These are phyloP conservation scores for Tricladium varicosporioides DNA, from an alignment of 2,329 filamentous ascomycete genomes.

Conservation along the genomic window DNA sequence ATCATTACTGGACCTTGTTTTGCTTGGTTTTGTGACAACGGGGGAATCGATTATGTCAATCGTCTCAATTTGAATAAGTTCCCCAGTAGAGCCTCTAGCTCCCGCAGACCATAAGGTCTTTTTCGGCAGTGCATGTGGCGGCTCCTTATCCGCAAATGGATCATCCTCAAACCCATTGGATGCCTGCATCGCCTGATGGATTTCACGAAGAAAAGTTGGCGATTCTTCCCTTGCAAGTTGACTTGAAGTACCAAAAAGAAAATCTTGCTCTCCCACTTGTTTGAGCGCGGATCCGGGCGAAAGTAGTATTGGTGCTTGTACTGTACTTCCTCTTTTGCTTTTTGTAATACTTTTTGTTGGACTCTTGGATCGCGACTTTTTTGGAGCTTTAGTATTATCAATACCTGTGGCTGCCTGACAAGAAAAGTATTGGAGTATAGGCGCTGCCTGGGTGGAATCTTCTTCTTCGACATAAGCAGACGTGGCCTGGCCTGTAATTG, in stretches of 20 bases:
- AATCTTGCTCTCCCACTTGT: constrained; percentile 67
- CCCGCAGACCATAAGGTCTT: constrained; percentile 67
- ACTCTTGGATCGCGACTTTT: constrained; percentile 26
- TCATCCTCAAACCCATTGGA: constrained; percentile 49
- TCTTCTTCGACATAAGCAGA: constrained; percentile 58
- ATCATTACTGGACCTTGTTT: constrained; percentile 2
- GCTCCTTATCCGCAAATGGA: constrained; percentile 37
- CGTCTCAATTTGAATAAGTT: constrained; percentile 54
- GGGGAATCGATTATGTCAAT: constrained; percentile 52
- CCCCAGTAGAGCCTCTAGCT: constrained; percentile 63
- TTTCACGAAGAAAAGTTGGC: constrained; percentile 59
- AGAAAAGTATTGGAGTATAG: constrained; percentile 47
- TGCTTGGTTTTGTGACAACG: constrained; percentile 14
- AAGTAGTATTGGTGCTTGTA: constrained; percentile 52
- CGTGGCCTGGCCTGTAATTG: constrained; percentile 75
- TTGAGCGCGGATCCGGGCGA: constrained; percentile 68
- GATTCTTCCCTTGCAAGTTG: constrained; percentile 74
- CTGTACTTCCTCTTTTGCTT: constrained; percentile 35
- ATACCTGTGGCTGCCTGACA: constrained; percentile 11
- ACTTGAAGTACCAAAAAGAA: constrained; percentile 83
- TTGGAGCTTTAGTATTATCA: constrained; percentile 24
- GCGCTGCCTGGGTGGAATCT: constrained; percentile 34
- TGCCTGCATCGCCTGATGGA: constrained; percentile 59
- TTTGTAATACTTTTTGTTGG: constrained; percentile 34
- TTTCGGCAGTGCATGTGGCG: too few species aligned